Evolutionary conservation across 352 stramenopile species (phyloP).

Genomic region (Lagenidium giganteum): DNA sequence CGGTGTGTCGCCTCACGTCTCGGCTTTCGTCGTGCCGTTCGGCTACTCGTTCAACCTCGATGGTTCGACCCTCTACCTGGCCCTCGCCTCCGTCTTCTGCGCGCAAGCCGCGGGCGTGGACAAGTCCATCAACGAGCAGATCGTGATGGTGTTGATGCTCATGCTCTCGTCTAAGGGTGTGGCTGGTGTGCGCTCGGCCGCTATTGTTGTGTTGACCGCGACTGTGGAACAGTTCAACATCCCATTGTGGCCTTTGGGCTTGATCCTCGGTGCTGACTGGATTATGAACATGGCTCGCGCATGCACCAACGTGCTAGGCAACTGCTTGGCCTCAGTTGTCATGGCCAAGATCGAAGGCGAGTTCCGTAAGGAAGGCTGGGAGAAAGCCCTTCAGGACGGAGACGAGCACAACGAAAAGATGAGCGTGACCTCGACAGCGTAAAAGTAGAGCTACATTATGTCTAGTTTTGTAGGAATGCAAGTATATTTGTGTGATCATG

Average conservation of each 20-base stretch:
- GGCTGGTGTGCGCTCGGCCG: too few relatives aligned
- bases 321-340: conserved; percentile 36
- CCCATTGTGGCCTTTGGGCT: conserved; percentile 38
- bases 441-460: too few relatives aligned
- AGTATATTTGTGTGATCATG: too few relatives aligned
- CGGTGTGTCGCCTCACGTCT: conserved; percentile 36
- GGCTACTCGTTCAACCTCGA: conserved; percentile 61
- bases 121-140: conserved; percentile 41
- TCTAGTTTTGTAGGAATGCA: too few relatives aligned
- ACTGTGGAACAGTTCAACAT: conserved; percentile 54
- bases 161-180: too few relatives aligned
- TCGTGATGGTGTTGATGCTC: conserved; percentile 49
- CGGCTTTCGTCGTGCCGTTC: conserved; percentile 42
- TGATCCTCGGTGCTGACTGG: conserved; percentile 45
- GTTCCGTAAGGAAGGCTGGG: conserved; percentile 43
- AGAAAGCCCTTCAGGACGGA: too few relatives aligned
- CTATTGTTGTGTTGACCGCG: too few relatives aligned
- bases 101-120: conserved; percentile 29
- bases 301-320: conserved; percentile 39
- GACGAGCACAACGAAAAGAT: too few relatives aligned
- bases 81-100: conserved; percentile 34
- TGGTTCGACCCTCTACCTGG: conserved; percentile 36
- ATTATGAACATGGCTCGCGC: conserved; percentile 47
- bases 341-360: conserved; percentile 56
- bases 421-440: too few relatives aligned